Percentiles rank a stretch among this genome's conserved stretches.
Conservation (phyloP, 192 early-diverging fungal genomes). For the Linnemannia exigua region DNA sequence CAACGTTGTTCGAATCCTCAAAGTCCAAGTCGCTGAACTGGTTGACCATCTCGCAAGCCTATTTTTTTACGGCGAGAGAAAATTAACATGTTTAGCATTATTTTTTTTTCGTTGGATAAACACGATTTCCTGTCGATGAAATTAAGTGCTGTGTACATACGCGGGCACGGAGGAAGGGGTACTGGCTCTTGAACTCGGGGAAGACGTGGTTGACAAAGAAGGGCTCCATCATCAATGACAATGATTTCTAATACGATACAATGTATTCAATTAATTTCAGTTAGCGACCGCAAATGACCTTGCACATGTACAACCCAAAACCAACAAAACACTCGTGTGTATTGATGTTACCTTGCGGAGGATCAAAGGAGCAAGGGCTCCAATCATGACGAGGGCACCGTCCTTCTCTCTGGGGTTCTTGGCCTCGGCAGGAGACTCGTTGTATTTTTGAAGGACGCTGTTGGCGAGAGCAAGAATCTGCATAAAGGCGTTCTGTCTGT, state of each 20-base stretch:
- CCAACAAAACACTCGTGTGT: neutral
- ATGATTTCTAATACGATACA: constrained; percentile 65
- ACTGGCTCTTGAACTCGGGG: constrained; percentile 90
- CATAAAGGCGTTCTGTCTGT: constrained; percentile 86
- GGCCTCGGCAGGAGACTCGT: constrained; percentile 74
- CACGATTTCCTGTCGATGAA: neutral
- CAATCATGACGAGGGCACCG: constrained; percentile 92
- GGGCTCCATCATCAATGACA: constrained; percentile 82
- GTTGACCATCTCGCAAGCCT: constrained; percentile 66
- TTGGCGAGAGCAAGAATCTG: constrained; percentile 87
- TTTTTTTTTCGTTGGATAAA: neutral
- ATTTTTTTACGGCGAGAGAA: neutral
- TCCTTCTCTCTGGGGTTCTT: constrained; percentile 87
- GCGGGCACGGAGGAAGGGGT: constrained; percentile 86
- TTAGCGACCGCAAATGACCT: neutral
- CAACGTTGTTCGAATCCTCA: constrained; percentile 67
- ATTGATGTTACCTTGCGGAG: constrained; percentile 68
- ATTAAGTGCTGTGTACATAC: constrained; percentile 55
- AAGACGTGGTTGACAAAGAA: constrained; percentile 91
- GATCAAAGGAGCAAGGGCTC: constrained; percentile 76
- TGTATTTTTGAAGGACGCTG: constrained; percentile 76
- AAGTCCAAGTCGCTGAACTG: constrained; percentile 75
- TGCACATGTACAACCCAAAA: neutral
- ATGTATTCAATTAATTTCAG: neutral
- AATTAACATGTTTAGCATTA: neutral